Base-by-base conservation (phyloP, 805 yeast species). In the Saccharomyces paradoxus region DNA sequence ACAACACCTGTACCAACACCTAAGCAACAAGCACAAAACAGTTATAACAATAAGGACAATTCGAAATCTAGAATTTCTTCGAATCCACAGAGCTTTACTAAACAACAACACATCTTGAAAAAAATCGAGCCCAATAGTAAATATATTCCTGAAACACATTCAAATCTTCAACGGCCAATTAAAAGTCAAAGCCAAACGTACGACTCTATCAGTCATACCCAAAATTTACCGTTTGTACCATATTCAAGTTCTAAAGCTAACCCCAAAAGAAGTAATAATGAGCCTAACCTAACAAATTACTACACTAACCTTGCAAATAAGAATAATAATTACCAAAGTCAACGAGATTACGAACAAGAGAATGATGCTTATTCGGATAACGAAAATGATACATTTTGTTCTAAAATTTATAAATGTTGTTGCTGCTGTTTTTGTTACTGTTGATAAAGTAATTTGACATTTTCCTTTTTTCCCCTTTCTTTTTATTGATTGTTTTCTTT, bases 1-100 rank as follows among this genome's bases (percentile, higher is more conserved):
- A 26, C 50, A 53, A 55, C 46, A 52, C 28, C 46, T n/a, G 31
- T 26, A 29, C 26, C 32, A n/a, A 27, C 46, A 47, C 30, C 48
- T 24, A 46, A 27, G 29, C 48, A 46, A n/a, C 29, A 46, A 26
- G 29, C 48, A n/a, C 48, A 17, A 8, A 48, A 31, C 17, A 54
- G 47, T 28, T 27, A 37, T 44, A 46, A 49, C 24, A 53, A 50
- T 29, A 49, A 17, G 12, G 50, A 54, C 28, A 50, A 41, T 14
- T 44, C 50, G 24, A 50, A 48, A 31, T 32, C 46, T 8, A 54
- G 51, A n/a, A 41, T 41, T 13, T 31, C 48, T 17, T 37, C 46
- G 4, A 47, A 49, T 37, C 54, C 60, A 8, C 51, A 54, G n/a
- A 56, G 55, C 49, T 46, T 47, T 31, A 54, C 57, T 4, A 58